Conservation (phyloP, 78 protist genomes). For the Dictyostelium brefeldianum region DNA sequence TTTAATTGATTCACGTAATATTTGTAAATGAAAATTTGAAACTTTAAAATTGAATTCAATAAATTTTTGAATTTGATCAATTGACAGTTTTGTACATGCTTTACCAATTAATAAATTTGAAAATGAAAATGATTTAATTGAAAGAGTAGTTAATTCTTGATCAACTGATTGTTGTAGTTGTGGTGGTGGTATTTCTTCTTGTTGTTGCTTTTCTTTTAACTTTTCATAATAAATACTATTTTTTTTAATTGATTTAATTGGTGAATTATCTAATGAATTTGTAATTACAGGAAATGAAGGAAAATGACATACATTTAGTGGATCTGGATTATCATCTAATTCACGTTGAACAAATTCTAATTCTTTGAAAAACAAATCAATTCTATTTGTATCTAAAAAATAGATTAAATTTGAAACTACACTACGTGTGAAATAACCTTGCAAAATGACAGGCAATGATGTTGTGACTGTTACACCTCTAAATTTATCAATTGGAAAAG, state of each 20-base stretch:
- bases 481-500: background rate
- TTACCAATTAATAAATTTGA: background rate
- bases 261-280: background rate
- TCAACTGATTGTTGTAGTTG: no score
- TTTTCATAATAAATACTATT: background rate
- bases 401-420: background rate
- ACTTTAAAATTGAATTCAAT: background rate
- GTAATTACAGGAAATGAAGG: background rate
- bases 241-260: background rate
- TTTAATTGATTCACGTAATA: constrained; percentile 7
- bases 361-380: background rate
- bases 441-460: background rate
- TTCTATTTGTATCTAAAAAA: background rate
- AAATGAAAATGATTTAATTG: background rate
- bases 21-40: background rate
- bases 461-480: background rate
- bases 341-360: background rate
- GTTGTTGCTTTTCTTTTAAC: background rate
- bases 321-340: background rate
- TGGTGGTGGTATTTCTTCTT: background rate
- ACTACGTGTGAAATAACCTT: background rate
- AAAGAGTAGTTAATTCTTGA: no score
- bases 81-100: background rate
- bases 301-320: background rate
- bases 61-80: background rate